Percentiles rank a stretch among this genome's conserved stretches.
Evolutionary conservation across 306 rosid genomes (phyloP).

Genomic region (Arachis stenosperma): DNA sequence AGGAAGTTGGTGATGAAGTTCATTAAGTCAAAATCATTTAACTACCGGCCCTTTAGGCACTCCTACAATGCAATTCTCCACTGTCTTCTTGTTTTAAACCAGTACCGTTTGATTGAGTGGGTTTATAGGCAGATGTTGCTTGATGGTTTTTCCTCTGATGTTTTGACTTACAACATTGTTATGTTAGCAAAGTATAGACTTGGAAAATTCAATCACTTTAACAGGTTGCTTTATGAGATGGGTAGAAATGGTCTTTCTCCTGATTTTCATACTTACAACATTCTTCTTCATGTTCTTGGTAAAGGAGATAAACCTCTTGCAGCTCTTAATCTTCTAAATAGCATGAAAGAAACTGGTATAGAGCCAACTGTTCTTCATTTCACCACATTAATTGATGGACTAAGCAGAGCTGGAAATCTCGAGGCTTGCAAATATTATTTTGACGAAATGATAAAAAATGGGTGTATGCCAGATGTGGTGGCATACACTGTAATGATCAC

Average conservation of each 20-base stretch:
- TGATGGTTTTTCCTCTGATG: conserved; percentile 68
- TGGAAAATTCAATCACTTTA: conserved; percentile 80
- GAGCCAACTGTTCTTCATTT: conserved; percentile 86
- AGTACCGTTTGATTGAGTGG: conserved; percentile 92
- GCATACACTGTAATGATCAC: conserved; percentile 93
- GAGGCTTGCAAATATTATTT: conserved; percentile 84
- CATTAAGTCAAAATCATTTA: conserved; percentile 74
- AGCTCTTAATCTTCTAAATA: conserved; percentile 76
- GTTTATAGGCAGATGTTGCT: conserved; percentile 78
- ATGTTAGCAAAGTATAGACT: conserved; percentile 80
- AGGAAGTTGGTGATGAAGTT: conserved; percentile 73
- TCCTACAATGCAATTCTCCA: conserved; percentile 81
- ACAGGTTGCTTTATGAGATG: conserved; percentile 81
- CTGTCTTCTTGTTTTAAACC: conserved; percentile 64
- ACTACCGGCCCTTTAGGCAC: conserved; percentile 77
- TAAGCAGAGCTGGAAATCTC: conserved; percentile 86
- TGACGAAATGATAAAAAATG: conserved; percentile 66
- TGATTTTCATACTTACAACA: conserved; percentile 84
- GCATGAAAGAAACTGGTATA: conserved; percentile 79
- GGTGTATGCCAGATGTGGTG: conserved; percentile 82
- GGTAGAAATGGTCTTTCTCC: conserved; percentile 75
- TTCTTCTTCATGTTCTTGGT: conserved; percentile 85
- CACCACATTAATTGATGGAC: conserved; percentile 91
- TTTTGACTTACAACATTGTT: conserved; percentile 76
- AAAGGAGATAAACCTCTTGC: conserved; percentile 79